These are phyloP conservation scores for Penicillium sp. DNA, from an alignment of 2,329 filamentous ascomycete genomes.

Conservation along the genomic window DNA sequence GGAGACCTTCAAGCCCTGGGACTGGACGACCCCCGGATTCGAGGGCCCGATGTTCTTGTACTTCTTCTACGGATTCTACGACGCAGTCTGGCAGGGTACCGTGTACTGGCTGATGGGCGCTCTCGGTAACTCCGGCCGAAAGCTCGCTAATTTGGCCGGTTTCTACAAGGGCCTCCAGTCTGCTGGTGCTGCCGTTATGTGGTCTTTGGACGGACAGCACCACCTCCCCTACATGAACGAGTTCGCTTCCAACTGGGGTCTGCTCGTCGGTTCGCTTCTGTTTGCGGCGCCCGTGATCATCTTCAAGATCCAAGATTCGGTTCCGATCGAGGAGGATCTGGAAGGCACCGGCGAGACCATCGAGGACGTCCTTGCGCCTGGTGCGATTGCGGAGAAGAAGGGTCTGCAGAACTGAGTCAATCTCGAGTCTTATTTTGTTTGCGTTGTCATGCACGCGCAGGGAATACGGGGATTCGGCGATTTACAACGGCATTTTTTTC, in stretches of 20 bases:
- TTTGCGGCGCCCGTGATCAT: slow-evolving; percentile 75
- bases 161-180: slow-evolving; percentile 88
- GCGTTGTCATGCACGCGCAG: background rate
- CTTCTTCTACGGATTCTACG: slow-evolving; percentile 85
- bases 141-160: slow-evolving; percentile 83
- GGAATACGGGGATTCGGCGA: background rate
- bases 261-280: slow-evolving; percentile 66
- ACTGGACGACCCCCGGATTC: slow-evolving; percentile 68
- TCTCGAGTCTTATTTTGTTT: background rate
- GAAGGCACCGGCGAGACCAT: slow-evolving; percentile 77
- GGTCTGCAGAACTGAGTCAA: background rate
- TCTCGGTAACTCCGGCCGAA: slow-evolving; percentile 85
- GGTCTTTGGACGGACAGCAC: slow-evolving; percentile 58
- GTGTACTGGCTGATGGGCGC: slow-evolving; percentile 96
- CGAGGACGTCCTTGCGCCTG: slow-evolving; percentile 59
- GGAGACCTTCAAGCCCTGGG: slow-evolving; percentile 35
- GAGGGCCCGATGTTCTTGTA: slow-evolving; percentile 80
- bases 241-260: slow-evolving; percentile 71
- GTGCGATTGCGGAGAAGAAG: slow-evolving; percentile 10
- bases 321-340: slow-evolving; percentile 73
- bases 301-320: slow-evolving; percentile 72
- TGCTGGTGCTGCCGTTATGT: slow-evolving; percentile 65
- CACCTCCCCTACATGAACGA: slow-evolving; percentile 65
- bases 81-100: slow-evolving; percentile 82
- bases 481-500: background rate